Base-by-base conservation (phyloP, 2,329 filamentous ascomycete genomes). In the Torrubiella hemipterigena region DNA sequence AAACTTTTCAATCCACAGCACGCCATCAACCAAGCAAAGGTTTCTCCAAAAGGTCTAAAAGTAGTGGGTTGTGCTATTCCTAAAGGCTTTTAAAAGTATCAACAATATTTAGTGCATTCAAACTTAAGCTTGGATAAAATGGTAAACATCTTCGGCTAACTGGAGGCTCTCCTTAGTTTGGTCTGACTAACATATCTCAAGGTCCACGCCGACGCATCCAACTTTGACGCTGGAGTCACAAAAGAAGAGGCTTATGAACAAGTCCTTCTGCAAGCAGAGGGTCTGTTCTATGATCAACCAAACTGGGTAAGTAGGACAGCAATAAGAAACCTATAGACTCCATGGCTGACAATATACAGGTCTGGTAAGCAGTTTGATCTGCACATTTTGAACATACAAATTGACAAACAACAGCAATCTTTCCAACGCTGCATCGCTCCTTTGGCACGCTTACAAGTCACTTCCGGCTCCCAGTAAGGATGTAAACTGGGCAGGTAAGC, bases 141-240 rank as follows among this genome's bases (percentile, higher is more conserved):
- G 33, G 33, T 31, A 28, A 5, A 29, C 24, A 8, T 7, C 9
- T n/a, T n/a, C n/a, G n/a, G n/a, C n/a, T n/a, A n/a, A n/a, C n/a
- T n/a, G n/a, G n/a, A n/a, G n/a, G n/a, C n/a, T n/a, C n/a, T n/a
- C n/a, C n/a, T n/a, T n/a, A n/a, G n/a, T n/a, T n/a, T n/a, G n/a
- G n/a, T n/a, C n/a, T n/a, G n/a, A n/a, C n/a, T n/a, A n/a, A n/a
- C n/a, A n/a, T n/a, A n/a, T n/a, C n/a, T n/a, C 8, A 34, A 76
- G 79, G 78, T 83, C 35, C 83, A 89, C 58, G 82, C 83, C 31
- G 81, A 89, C 49, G 73, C 81, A 4, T 82, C 81, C 31, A 83
- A 73, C 45, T 89, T 89, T 54, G 65, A 62, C 29, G 48, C 65
- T 11, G 74, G 72, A 41, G 54, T 84, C 37, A 73, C 66, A 32